Base-by-base conservation (phyloP, 352 stramenopile species). In the Globisporangium orthogonon region DNA sequence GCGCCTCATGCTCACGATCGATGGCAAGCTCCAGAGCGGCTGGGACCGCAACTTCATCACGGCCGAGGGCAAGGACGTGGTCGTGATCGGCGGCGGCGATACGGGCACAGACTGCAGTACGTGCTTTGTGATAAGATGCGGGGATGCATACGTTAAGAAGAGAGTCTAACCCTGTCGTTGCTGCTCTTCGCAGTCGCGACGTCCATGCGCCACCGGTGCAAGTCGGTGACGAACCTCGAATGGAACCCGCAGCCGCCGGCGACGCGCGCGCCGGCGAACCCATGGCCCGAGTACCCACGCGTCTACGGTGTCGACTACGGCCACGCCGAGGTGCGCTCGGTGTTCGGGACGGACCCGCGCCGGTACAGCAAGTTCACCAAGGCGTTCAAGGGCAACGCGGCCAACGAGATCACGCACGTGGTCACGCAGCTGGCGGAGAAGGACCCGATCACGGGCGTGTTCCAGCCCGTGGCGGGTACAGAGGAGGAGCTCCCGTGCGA, bases 301-400 rank as follows among this genome's bases (percentile, higher is more conserved):
- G 91, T 98, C 46, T 98, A 95, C 75, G 93, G 96, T 56, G 86
- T 98, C n/a, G 97, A 99, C 70, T 99, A 99, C 61, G 96, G 97
- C 48, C 97, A 99, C 77, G 94, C 89, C 39, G 97, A 99, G 84
- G 94, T 98, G 39, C 75, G 75, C 17, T 73, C 76, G 1, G 69
- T 98, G 84, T 95, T 97, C 73, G 69, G 91, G 78, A 58, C 96
- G 71, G 94, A 98, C 87, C 86, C 86, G 41, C 76, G 86, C 13
- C 69, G 82, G 60, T 95, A 93, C 66, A 68, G 71, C n/a, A 64
- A 76, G 44, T 71, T 87, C 47, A 95, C 83, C 9, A 87, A 91
- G 61, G 73, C 65, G 48, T 90, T 95, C 58, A 78, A 87, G 57
- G 83, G 81, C 52, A 91, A 95, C 59, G 83, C 80, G 17, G 59